These are phyloP conservation scores for Trichoderma arundinaceum DNA, from an alignment of 2,329 filamentous ascomycete species.

Conservation along the genomic window DNA sequence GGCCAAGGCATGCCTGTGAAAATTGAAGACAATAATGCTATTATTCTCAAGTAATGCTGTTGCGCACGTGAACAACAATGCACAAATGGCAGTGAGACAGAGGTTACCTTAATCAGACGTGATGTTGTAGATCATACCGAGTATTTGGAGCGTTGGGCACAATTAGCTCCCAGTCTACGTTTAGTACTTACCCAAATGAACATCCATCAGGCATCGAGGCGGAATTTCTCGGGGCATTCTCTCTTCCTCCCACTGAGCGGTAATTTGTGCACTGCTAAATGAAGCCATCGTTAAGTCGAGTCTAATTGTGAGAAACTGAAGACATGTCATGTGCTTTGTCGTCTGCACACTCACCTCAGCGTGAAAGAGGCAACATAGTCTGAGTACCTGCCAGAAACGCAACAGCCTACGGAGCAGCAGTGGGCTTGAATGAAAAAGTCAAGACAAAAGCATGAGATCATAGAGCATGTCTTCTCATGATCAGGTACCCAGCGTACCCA, in stretches of 20 bases:
- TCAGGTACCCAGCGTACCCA: neutral
- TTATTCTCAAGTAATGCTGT: neutral
- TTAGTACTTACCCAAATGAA: neutral
- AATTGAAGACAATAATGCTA: neutral
- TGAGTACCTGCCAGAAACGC: no score
- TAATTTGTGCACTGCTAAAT: no score
- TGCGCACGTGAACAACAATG: neutral
- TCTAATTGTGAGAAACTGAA: no score
- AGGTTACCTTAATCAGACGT: neutral
- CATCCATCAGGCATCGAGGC: no score
- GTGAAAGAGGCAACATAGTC: no score
- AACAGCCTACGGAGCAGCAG: no score
- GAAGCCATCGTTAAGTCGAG: no score
- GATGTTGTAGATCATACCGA: neutral
- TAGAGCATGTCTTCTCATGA: neutral
- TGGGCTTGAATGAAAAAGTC: no score
- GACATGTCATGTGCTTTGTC: no score
- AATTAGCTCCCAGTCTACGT: neutral
- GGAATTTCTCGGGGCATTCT: no score
- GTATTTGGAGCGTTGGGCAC: neutral
- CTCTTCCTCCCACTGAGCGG: no score
- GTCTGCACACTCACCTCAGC: no score
- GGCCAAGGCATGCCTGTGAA: neutral
- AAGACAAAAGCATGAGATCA: constrained; percentile 10
- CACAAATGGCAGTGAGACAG: neutral